These are phyloP conservation scores for Nemania sp. DNA, from an alignment of 2,329 filamentous ascomycete species.

Conservation along the genomic window DNA sequence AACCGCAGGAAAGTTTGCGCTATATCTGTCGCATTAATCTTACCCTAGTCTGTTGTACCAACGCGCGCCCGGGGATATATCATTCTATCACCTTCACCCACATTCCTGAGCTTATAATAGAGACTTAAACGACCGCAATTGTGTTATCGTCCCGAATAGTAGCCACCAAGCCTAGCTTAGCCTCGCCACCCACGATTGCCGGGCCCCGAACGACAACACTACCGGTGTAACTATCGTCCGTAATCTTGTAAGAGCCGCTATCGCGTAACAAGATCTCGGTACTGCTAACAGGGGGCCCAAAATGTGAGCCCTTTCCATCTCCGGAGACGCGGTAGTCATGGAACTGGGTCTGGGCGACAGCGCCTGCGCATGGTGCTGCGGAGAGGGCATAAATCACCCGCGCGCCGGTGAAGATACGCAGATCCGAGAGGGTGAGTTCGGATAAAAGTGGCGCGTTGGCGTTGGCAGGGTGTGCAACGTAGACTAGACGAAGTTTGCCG, in stretches of 20 bases:
- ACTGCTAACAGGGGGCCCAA: constrained; percentile 83
- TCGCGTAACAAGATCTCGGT: constrained; percentile 82
- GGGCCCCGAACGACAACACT: constrained; percentile 80
- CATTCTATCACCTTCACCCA: constrained; percentile 9
- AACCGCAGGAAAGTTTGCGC: neutral
- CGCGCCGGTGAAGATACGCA: constrained; percentile 83
- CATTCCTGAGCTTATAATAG: neutral
- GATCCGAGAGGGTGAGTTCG: constrained; percentile 78
- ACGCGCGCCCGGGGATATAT: neutral
- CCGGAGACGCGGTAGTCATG: constrained; percentile 81
- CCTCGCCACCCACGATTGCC: constrained; percentile 74
- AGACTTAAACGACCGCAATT: constrained; percentile 65
- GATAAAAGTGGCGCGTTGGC: constrained; percentile 71
- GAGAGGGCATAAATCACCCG: constrained; percentile 88
- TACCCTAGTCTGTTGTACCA: constrained; percentile 1
- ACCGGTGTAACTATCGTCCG: constrained; percentile 71
- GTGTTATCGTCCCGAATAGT: constrained; percentile 79
- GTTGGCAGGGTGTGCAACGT: constrained; percentile 75
- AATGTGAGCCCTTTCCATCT: constrained; percentile 68
- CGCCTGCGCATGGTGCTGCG: constrained; percentile 84
- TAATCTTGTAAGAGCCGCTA: constrained; percentile 69
- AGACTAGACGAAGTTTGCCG: constrained; percentile 83
- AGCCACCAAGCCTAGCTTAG: constrained; percentile 71
- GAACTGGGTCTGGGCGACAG: constrained; percentile 86
- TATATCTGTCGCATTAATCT: constrained; percentile 17